phyloP scores from a whole-genome alignment of 371 early-diverging fungal genomes.

The Amoeboaphelidium occidentale region DNA sequence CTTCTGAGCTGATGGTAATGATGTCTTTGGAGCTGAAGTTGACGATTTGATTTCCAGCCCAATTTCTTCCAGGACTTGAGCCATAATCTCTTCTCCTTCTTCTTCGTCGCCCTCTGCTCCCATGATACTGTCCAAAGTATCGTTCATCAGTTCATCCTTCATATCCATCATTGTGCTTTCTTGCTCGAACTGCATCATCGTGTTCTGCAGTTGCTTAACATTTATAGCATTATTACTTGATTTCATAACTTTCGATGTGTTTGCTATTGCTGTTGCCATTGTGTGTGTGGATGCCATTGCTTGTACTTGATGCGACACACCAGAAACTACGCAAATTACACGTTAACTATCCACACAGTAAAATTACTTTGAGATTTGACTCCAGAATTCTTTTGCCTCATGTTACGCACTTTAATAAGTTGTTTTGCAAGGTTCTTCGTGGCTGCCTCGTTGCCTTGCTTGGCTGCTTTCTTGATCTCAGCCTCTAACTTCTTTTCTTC shows the following conservation, averaged over 20 bases:
- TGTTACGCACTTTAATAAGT: slow-evolving; percentile 8
- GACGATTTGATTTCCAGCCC: slow-evolving; percentile 9
- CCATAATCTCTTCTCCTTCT: slow-evolving; percentile 8
- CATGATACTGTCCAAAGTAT: slow-evolving; percentile 9
- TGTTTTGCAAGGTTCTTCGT: slow-evolving; percentile 10
- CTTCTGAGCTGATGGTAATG: too few relatives aligned
- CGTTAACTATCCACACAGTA: slow-evolving; percentile 1
- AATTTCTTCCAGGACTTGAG: slow-evolving; percentile 13
- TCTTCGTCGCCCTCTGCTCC: slow-evolving; percentile 10
- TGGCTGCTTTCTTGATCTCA: slow-evolving; percentile 12
- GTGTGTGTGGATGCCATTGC: slow-evolving; percentile 1
- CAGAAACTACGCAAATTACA: slow-evolving; percentile 1
- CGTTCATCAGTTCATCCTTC: slow-evolving; percentile 15
- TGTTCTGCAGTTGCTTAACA: slow-evolving; percentile 7
- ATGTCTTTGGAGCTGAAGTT: too few relatives aligned
- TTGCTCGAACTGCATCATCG: slow-evolving; percentile 8
- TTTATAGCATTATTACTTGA: slow-evolving; percentile 5
- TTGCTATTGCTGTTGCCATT: slow-evolving; percentile 6
- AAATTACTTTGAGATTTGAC: slow-evolving; percentile 4
- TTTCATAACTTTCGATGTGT: slow-evolving; percentile 10
- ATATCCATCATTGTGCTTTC: slow-evolving; percentile 10
- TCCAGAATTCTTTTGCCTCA: slow-evolving; percentile 5
- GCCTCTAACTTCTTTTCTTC: slow-evolving; percentile 9
- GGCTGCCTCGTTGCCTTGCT: slow-evolving; percentile 4
- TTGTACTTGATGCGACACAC: not conserved